Evolutionary conservation across 768 basidiomycete genomes (phyloP), one percentile per base, ranked within the genome.

Genomic region (Rickenella mellea): DNA sequence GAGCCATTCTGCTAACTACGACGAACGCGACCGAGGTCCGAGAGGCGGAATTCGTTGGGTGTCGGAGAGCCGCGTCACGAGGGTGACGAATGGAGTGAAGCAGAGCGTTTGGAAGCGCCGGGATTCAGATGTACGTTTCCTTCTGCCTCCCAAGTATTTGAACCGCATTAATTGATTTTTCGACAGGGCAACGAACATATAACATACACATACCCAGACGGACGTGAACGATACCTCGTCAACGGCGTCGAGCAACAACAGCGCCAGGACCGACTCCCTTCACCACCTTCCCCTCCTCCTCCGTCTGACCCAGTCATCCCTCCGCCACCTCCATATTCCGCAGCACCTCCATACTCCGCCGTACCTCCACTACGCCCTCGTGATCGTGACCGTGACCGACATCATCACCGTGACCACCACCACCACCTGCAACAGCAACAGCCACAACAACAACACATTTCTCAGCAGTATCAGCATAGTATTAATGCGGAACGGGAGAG

Each of bases 121-220:
- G 55, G 83, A 88, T 51, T 68, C 64, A 29, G 56, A 77, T 27
- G 85, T 85, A 52, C 50, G 79, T 5, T 37, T 6, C 36, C 11
- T 41, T 4, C 14, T 38, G 40, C 25, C 29, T 6, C 27, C 42
- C 4, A 41, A 39, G 41, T 31, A 26, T 26, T 40, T 42, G 41
- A 41, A 30, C 24, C 26, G 51, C n/a, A 53, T 38, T 38, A 39
- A 42, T 54, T 31, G 33, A 44, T 43, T 25, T 50, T 29, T 15
- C 37, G 33, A 2, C 47, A 88, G 84, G 85, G 85, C 2, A 84
- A 84, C 49, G 81, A 84, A 51, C 81, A 86, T 55, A 63, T 82
- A 36, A 78, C 71, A 10, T 74, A 76, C 40, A 76, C 68, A 6
- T 73, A 71, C 43, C 73, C 78, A 5, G 81, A 87, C 42, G 85